Base-by-base conservation (phyloP, 129 eudicot genomes). In the Tanacetum coccineum region DNA sequence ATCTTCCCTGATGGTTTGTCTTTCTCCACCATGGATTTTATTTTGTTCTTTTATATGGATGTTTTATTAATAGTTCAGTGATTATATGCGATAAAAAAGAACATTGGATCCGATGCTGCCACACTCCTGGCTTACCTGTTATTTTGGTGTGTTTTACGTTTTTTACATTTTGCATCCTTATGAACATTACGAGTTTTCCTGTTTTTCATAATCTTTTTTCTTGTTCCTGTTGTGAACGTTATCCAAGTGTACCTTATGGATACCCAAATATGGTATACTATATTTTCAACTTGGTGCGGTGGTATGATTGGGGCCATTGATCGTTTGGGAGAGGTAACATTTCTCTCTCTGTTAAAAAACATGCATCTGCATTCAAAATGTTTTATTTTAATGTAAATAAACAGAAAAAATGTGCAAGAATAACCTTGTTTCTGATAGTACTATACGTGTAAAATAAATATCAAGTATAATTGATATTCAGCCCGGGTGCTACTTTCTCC, bases 241-340 rank as follows among this genome's bases (percentile, higher is more conserved):
- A 55, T 67, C 72, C 90, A 94, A 97, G 93, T 89, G 58, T 94
- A 94, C 56, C 89, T 89, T 81, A 84, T 94, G 99, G 99, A 94
- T 70, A 73, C 81, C 48, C 99, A 94, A 80, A 87, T 94, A 46
- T 94, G 99, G 99, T 94, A 94, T 80, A 72, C 99, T 52, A 73
- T 94, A 56, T 89, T 82, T 73, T 89, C 97, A 60, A 94, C 99
- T 62, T 52, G 89, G 66, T 84, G 83, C 66, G 99, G 99, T 70
- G 99, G 99, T 70, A 80, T 80, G 69, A 81, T 89, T 69, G 99
- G 99, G 63, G 97, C 99, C 52, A 87, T 84, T 77, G 97, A 89
- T 81, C 99, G 95, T 55, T 76, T 94, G 54, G 99, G 99, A 62
- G 99, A 94, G 99, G 99, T 94, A 18, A 42, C 12, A 51, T 50